Evolutionary conservation across 495 filamentous ascomycete species (phyloP).

Genomic region (Entonaema liquescens): DNA sequence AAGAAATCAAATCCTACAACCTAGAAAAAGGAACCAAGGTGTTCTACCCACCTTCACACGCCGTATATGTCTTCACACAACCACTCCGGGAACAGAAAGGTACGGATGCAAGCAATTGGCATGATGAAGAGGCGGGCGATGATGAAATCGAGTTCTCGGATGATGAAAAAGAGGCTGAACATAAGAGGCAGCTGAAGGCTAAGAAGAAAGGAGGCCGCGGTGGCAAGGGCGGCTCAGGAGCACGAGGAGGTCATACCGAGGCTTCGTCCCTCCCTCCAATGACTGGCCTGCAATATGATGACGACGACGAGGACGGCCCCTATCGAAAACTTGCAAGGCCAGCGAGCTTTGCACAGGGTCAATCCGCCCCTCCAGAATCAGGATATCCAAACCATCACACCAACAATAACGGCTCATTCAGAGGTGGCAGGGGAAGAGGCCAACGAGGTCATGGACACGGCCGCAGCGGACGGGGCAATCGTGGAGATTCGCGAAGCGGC

Average conservation of each 20-base stretch:
- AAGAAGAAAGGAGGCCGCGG: slow-evolving; percentile 63
- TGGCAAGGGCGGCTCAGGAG: slow-evolving; percentile 46
- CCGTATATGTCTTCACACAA: slow-evolving; percentile 84
- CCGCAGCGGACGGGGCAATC: slow-evolving; percentile 48
- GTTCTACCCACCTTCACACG: slow-evolving; percentile 79
- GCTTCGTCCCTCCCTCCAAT: slow-evolving; percentile 48
- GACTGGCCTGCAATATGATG: slow-evolving; percentile 53
- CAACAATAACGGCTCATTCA: slow-evolving; percentile 48
- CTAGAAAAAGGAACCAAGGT: slow-evolving; percentile 69
- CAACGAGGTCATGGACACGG: slow-evolving; percentile 57
- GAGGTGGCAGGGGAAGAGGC: slow-evolving; percentile 56
- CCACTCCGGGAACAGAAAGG: slow-evolving; percentile 78
- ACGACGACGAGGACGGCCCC: slow-evolving; percentile 71
- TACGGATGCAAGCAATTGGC: slow-evolving; percentile 90
- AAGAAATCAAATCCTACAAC: slow-evolving; percentile 72
- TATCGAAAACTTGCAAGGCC: slow-evolving; percentile 77
- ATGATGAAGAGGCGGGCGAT: slow-evolving; percentile 89
- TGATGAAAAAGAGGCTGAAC: slow-evolving; percentile 89
- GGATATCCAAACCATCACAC: slow-evolving; percentile 30
- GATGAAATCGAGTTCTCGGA: slow-evolving; percentile 95
- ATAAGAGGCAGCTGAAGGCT: slow-evolving; percentile 69
- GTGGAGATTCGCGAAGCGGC: slow-evolving; percentile 48
- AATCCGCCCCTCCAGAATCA: slow-evolving; percentile 43
- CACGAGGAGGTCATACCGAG: slow-evolving; percentile 47
- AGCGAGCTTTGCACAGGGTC: slow-evolving; percentile 57